Percentiles rank a stretch among this genome's conserved stretches.
phyloP scores from a whole-genome alignment of 805 yeast genomes.

The Saturnispora kantuleensis region DNA sequence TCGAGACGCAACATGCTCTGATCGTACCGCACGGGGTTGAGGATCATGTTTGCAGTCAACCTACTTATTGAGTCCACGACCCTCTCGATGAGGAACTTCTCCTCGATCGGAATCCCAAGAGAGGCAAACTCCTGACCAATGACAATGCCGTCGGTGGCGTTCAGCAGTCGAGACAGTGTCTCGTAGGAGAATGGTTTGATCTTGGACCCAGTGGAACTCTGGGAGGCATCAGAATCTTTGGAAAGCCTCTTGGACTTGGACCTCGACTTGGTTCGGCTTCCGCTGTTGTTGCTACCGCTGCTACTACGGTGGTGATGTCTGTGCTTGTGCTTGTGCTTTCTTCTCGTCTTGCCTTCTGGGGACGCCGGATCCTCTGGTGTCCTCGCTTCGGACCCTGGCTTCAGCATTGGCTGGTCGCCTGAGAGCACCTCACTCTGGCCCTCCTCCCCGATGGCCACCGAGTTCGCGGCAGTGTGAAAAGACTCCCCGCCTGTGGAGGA shows the following conservation, averaged over 20 bases:
- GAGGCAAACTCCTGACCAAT: constrained; percentile 65
- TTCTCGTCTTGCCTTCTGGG: not conserved
- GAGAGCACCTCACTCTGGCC: too few species aligned
- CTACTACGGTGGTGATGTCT: constrained; percentile 3
- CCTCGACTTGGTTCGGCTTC: constrained; percentile 3
- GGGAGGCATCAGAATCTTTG: too few species aligned
- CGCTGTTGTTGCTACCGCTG: not conserved
- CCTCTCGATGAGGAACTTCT: constrained; percentile 71
- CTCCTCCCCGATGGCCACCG: not conserved
- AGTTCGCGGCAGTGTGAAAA: constrained; percentile 12
- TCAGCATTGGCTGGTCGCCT: too few species aligned
- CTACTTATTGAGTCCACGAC: constrained; percentile 78
- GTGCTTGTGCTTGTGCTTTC: not conserved
- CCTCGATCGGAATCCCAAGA: constrained; percentile 64
- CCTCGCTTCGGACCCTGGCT: not conserved
- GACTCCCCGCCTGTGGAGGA: constrained; percentile 8
- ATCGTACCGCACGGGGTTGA: constrained; percentile 70
- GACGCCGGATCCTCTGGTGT: too few species aligned
- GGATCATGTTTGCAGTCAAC: constrained; percentile 82
- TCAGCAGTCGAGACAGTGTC: constrained; percentile 41
- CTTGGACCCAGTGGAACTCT: constrained; percentile 6
- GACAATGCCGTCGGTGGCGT: constrained; percentile 51
- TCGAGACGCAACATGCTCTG: constrained; percentile 74
- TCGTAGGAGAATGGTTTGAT: constrained; percentile 28
- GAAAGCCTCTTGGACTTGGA: constrained; percentile 12